Base-by-base conservation (phyloP, 306 rosid species). In the Casuarina cunninghamiana region DNA sequence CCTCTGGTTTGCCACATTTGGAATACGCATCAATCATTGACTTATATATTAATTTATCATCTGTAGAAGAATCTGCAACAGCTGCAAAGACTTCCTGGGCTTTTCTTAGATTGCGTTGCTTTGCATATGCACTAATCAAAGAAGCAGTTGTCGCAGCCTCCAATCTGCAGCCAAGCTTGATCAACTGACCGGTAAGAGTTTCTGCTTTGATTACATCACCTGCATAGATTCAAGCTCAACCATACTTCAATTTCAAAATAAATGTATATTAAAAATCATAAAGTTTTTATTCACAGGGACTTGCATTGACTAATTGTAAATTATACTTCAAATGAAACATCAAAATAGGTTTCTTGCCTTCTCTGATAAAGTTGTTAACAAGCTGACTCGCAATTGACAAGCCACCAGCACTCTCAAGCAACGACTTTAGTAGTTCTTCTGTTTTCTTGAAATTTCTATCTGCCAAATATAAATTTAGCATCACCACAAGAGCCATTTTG, bases 171-270 rank as follows among this genome's bases (percentile, higher is more conserved):
- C 87, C 88, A 74, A 83, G 84, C 74, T 80, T 86, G 65, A 69
- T 55, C 81, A 89, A 68, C 51, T 85, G 91, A 75, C 69, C 53
- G 49, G 75, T 80, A 77, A 86, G 89, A 45, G 80, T 76, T 86
- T 89, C 91, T 44, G 94, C 97, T 85, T 89, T 92, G 55, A 82
- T 85, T 73, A 86, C 77, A 86, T 94, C 95, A 74, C 97, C 98
- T 94, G 91, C 70, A 51, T 38, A 70, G 77, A 75, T 66, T n/a
- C 13, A 38, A n/a, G 37, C 32, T 44, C 55, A 72, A 54, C 6
- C 19, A 44, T 6, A 15, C 42, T 57, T 57, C 46, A 58, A 72
- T 32, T 69, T 32, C 53, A 71, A 72, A 49, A 75, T 53, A 77
- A 17, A 49, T 58, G 78, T 63, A 83, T 67, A 61, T 74, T 44